These are phyloP conservation scores for Candida chauliodis DNA, from an alignment of 805 yeast species.

Conservation along the genomic window DNA sequence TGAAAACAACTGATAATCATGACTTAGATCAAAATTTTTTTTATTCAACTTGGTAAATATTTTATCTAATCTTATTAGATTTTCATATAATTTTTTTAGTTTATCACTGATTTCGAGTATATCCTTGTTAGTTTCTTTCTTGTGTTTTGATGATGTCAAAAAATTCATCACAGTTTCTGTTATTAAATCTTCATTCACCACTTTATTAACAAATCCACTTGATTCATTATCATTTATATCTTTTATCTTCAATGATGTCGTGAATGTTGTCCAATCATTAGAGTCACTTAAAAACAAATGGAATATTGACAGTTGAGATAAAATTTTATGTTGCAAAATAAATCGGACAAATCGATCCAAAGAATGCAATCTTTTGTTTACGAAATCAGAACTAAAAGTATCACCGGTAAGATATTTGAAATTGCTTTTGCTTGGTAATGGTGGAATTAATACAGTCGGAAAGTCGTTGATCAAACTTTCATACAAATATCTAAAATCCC, in stretches of 20 bases:
- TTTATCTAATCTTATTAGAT: constrained; percentile 72
- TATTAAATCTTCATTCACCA: constrained; percentile 68
- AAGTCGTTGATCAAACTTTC: constrained; percentile 71
- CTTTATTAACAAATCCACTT: constrained; percentile 30
- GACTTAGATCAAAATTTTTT: constrained; percentile 67
- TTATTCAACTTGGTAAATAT: constrained; percentile 70
- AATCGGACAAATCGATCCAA: constrained; percentile 72
- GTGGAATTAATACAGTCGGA: constrained; percentile 87
- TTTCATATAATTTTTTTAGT: constrained; percentile 80
- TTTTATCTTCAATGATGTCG: constrained; percentile 47
- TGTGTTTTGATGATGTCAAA: constrained; percentile 65
- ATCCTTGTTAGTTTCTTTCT: constrained; percentile 72
- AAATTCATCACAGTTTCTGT: constrained; percentile 92
- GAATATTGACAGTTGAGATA: constrained; percentile 67
- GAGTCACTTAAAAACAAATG: constrained; percentile 67
- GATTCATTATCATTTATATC: constrained; percentile 16
- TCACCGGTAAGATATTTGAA: constrained; percentile 93
- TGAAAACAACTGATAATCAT: constrained; percentile 70
- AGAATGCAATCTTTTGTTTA: constrained; percentile 76
- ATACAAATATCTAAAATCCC: constrained; percentile 79
- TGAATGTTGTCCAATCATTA: constrained; percentile 69
- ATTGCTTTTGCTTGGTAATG: constrained; percentile 88
- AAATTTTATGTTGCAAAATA: constrained; percentile 67
- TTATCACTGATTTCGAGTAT: constrained; percentile 65
- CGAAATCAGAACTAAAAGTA: constrained; percentile 80